A percentile compares a stretch with the other conserved stretches of the same genome.
These are phyloP conservation scores for Trichoderma gracile DNA, from an alignment of 2,329 filamentous ascomycete genomes.

Conservation along the genomic window DNA sequence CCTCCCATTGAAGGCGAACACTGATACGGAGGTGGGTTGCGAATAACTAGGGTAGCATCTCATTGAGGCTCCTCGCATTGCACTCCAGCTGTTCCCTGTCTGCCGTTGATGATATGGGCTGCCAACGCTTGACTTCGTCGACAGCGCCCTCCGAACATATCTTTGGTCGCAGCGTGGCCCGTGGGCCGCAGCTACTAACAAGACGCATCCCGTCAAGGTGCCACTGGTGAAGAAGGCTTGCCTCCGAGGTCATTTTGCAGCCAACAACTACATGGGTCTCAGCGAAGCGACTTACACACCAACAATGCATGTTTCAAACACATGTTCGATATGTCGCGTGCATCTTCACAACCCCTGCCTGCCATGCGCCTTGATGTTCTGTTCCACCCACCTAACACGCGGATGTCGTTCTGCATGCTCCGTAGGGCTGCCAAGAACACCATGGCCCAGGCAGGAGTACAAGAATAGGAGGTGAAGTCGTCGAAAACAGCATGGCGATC, in stretches of 20 bases:
- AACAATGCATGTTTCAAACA: conserved; percentile 1
- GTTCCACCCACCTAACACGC: conserved; percentile 3
- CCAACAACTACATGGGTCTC: not conserved
- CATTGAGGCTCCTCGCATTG: not conserved
- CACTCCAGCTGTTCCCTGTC: not conserved
- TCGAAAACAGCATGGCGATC: conserved; percentile 8
- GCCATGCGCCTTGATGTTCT: conserved; percentile 10
- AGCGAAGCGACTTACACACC: not conserved
- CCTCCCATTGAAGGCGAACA: not conserved
- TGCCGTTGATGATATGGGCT: not conserved
- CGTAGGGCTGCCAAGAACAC: conserved; percentile 20
- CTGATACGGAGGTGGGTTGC: not conserved
- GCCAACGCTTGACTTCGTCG: not conserved
- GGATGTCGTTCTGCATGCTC: conserved; percentile 8
- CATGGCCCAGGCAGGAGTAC: not conserved
- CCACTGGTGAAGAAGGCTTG: not conserved
- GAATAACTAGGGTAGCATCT: not conserved
- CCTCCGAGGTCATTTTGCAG: not conserved
- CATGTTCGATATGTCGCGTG: conserved; percentile 4
- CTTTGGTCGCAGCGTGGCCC: not conserved
- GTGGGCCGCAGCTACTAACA: not conserved
- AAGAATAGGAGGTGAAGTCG: not conserved
- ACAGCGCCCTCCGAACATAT: conserved; percentile 4
- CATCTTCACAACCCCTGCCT: not conserved
- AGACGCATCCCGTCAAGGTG: not conserved